phyloP scores from a whole-genome alignment of 2,329 filamentous ascomycete genomes.

The Fusarium beomiforme region DNA sequence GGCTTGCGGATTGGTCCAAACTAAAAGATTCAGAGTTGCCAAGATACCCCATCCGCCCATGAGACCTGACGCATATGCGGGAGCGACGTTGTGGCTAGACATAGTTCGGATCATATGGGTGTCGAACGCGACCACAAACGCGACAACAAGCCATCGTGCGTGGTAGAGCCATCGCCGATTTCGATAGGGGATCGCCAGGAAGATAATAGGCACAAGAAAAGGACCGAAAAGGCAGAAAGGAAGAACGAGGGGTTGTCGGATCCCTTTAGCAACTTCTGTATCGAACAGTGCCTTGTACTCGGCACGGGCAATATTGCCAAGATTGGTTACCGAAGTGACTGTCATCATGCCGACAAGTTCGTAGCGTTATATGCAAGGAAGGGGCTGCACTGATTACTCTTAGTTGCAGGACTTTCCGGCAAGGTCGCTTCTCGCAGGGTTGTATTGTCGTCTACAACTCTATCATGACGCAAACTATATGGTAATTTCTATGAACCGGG shows the following conservation, averaged over 20 bases:
- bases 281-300: slow-evolving; percentile 52
- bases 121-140: slow-evolving; percentile 56
- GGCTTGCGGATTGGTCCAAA: slow-evolving; percentile 66
- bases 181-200: slow-evolving; percentile 65
- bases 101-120: slow-evolving; percentile 52
- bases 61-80: slow-evolving; percentile 62
- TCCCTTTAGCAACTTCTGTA: slow-evolving; percentile 50
- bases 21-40: slow-evolving; percentile 58
- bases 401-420: background rate
- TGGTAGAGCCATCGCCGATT: slow-evolving; percentile 60
- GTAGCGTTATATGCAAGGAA: background rate
- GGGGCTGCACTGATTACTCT: background rate
- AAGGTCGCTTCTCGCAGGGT: slow-evolving; percentile 8
- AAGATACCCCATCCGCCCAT: slow-evolving; percentile 62
- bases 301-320: slow-evolving; percentile 43
- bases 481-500: background rate
- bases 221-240: slow-evolving; percentile 61
- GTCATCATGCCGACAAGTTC: slow-evolving; percentile 10
- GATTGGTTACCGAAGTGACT: slow-evolving; percentile 14
- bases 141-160: slow-evolving; percentile 60
- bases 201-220: slow-evolving; percentile 62
- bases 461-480: slow-evolving; percentile 24
- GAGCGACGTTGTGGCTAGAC: slow-evolving; percentile 62
- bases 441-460: slow-evolving; percentile 9
- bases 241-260: slow-evolving; percentile 59